Percentiles rank a stretch among this genome's conserved stretches.
phyloP scores from a whole-genome alignment of 1,139 yeast species.

The Candida labiduridarum region DNA sequence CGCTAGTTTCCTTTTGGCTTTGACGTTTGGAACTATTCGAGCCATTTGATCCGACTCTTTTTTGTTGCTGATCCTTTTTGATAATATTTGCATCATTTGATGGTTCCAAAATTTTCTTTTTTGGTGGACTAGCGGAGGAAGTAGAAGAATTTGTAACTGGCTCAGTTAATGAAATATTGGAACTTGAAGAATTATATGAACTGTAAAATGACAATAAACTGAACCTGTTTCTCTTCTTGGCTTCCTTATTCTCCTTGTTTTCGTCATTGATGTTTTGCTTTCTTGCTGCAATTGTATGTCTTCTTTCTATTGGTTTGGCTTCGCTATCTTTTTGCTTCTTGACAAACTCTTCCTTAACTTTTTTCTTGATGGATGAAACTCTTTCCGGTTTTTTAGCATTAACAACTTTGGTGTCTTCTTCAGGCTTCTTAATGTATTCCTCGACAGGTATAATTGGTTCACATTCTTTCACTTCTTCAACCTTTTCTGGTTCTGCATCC shows the following conservation, averaged over 20 bases:
- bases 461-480: slow-evolving; percentile 6
- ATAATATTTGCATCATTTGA: slow-evolving; percentile 33
- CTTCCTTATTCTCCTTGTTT: slow-evolving; percentile 26
- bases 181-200: slow-evolving; percentile 31
- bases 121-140: slow-evolving; percentile 9
- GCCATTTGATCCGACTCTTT: slow-evolving; percentile 18
- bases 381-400: not conserved
- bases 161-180: slow-evolving; percentile 19
- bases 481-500: slow-evolving; percentile 4
- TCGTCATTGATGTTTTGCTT: slow-evolving; percentile 8
- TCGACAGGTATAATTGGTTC: slow-evolving; percentile 17
- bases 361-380: slow-evolving; percentile 2
- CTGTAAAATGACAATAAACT: slow-evolving; percentile 56
- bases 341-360: not conserved
- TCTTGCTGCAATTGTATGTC: slow-evolving; percentile 13
- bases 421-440: slow-evolving; percentile 15
- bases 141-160: slow-evolving; percentile 15
- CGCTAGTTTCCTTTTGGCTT: slow-evolving; percentile 57
- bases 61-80: slow-evolving; percentile 22
- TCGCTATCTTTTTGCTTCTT: slow-evolving; percentile 4
- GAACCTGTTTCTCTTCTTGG: slow-evolving; percentile 50
- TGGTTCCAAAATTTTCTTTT: slow-evolving; percentile 45
- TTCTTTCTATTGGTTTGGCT: slow-evolving; percentile 10
- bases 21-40: slow-evolving; percentile 15
- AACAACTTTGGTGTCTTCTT: not conserved